Conservation (phyloP, 345 rosid species). For the Hypericum perforatum region DNA sequence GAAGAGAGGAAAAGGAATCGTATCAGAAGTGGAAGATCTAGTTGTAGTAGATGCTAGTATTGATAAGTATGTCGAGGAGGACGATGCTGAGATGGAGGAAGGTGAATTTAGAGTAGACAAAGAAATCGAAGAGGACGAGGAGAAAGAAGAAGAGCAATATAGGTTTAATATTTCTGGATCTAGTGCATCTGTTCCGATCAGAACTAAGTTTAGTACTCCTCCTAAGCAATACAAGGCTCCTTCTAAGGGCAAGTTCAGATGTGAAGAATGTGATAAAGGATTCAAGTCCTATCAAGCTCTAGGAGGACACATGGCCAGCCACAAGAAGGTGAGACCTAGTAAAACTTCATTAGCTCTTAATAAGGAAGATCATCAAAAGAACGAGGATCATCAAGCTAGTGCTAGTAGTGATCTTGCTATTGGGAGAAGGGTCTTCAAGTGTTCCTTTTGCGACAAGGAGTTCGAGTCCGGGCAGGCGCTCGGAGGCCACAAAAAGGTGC, state of each 20-base stretch:
- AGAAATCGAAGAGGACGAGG: slow-evolving; percentile 1
- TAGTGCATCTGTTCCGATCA: too few species aligned
- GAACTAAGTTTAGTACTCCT: too few species aligned
- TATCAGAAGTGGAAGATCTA: background rate
- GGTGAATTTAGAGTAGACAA: background rate
- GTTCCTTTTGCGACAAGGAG: slow-evolving; percentile 35
- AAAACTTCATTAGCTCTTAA: background rate
- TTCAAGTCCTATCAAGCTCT: background rate
- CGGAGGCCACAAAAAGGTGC: slow-evolving; percentile 56
- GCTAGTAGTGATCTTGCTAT: background rate
- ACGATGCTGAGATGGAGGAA: background rate
- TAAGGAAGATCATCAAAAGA: background rate
- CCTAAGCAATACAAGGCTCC: too few species aligned
- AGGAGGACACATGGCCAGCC: slow-evolving; percentile 3
- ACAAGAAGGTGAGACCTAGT: background rate
- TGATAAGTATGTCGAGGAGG: background rate
- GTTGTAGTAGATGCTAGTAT: too few species aligned
- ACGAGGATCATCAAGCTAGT: background rate
- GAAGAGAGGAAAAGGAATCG: slow-evolving; percentile 2
- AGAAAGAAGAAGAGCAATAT: slow-evolving; percentile 6
- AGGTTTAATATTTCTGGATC: too few species aligned
- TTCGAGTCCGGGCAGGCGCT: slow-evolving; percentile 55
- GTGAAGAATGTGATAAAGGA: background rate
- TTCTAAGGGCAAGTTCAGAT: background rate
- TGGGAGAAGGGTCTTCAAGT: slow-evolving; percentile 16